Percentiles rank a stretch among this genome's conserved stretches.
Evolutionary conservation across 2,329 filamentous ascomycete species (phyloP).

Genomic region (Verticillium klebahnii): DNA sequence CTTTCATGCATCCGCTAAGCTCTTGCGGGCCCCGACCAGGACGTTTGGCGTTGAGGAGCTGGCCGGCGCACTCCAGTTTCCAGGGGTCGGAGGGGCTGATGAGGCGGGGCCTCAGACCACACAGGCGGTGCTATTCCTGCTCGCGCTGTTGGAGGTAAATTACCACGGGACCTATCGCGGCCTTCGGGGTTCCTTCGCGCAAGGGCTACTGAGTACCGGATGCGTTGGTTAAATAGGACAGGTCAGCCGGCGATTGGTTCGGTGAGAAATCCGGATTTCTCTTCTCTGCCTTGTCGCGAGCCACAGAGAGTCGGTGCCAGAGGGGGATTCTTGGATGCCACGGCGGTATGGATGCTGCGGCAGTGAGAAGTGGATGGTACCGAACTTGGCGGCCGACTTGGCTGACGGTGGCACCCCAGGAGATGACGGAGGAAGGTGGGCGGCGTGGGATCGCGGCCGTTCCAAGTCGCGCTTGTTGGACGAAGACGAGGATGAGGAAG

Average conservation of each 20-base stretch:
- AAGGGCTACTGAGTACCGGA: neutral
- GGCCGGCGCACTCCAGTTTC: neutral
- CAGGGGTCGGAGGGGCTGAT: neutral
- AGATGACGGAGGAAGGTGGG: neutral
- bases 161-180: conserved; percentile 1
- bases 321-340: neutral
- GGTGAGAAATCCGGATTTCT: neutral
- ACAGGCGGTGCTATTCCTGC: conserved; percentile 5
- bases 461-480: neutral
- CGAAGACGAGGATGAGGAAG: neutral
- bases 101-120: conserved; percentile 9
- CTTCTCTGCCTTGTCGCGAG: neutral
- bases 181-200: neutral
- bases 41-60: neutral
- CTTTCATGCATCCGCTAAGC: neutral
- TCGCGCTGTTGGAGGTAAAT: conserved; percentile 14
- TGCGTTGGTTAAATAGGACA: neutral
- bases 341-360: neutral
- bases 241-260: neutral
- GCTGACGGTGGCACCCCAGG: neutral
- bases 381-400: neutral
- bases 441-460: neutral
- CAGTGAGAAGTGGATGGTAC: neutral
- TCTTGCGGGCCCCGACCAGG: neutral
- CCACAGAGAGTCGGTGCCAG: neutral